These are phyloP conservation scores for Melastoma malabathricum DNA, from an alignment of 345 rosid genomes.

Conservation along the genomic window DNA sequence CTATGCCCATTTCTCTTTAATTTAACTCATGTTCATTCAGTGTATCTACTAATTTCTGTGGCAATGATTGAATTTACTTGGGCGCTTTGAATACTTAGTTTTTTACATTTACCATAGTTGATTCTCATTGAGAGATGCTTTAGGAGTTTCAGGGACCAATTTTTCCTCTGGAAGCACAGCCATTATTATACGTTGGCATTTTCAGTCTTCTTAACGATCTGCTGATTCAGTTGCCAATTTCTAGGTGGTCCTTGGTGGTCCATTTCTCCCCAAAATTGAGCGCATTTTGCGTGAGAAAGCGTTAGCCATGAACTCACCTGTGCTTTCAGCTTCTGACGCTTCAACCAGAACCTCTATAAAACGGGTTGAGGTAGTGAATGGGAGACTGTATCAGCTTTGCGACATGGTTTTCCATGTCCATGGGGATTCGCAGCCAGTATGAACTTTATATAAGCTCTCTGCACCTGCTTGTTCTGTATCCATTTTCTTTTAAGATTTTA, in stretches of 20 bases:
- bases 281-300: slow-evolving; percentile 53
- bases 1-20: neutral
- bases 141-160: too few species aligned
- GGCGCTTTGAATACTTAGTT: too few species aligned
- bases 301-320: slow-evolving; percentile 35
- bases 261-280: slow-evolving; percentile 69
- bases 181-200: too few species aligned
- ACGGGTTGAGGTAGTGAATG: slow-evolving; percentile 24
- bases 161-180: too few species aligned
- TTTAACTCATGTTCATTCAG: neutral
- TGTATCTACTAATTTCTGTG: neutral
- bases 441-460: slow-evolving; percentile 7
- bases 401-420: slow-evolving; percentile 36
- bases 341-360: slow-evolving; percentile 36
- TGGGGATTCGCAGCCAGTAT: slow-evolving; percentile 40
- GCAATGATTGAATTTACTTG: too few species aligned
- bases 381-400: slow-evolving; percentile 47
- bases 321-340: slow-evolving; percentile 42
- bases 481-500: neutral
- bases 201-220: too few species aligned
- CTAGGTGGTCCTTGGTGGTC: slow-evolving; percentile 72
- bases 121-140: too few species aligned
- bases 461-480: neutral
- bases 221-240: slow-evolving; percentile 5
- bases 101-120: too few species aligned